These are phyloP conservation scores for Barnettozyma botsteinii DNA, from an alignment of 805 yeast genomes.

Conservation along the genomic window DNA sequence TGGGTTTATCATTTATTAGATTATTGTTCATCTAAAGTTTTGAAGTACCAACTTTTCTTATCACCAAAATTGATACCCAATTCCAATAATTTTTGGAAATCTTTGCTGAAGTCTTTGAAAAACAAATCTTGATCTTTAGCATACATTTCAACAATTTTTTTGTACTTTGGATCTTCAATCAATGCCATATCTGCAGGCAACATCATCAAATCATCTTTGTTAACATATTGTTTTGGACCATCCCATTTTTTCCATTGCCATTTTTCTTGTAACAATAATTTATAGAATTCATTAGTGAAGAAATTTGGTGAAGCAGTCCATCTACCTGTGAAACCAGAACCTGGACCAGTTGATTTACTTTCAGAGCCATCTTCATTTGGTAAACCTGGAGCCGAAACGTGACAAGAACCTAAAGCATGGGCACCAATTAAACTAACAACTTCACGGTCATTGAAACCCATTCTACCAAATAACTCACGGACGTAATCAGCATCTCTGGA, in stretches of 20 bases:
- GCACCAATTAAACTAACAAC: slow-evolving; percentile 72
- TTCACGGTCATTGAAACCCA: slow-evolving; percentile 67
- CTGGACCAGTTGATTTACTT: slow-evolving; percentile 25
- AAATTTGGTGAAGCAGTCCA: slow-evolving; percentile 81
- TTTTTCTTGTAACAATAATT: slow-evolving; percentile 46
- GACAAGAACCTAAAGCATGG: slow-evolving; percentile 74
- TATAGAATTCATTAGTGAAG: slow-evolving; percentile 71
- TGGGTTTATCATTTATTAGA: too few species aligned
- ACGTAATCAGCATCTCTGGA: slow-evolving; percentile 59
- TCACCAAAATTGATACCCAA: slow-evolving; percentile 61
- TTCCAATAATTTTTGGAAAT: slow-evolving; percentile 67
- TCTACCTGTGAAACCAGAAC: slow-evolving; percentile 81
- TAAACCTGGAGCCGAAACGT: slow-evolving; percentile 34
- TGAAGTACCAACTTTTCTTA: slow-evolving; percentile 41
- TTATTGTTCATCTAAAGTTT: slow-evolving; percentile 65
- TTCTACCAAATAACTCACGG: slow-evolving; percentile 52
- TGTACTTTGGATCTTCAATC: slow-evolving; percentile 53
- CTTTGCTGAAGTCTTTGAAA: slow-evolving; percentile 58
- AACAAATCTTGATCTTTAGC: slow-evolving; percentile 61
- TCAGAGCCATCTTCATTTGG: slow-evolving; percentile 17
- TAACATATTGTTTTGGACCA: slow-evolving; percentile 58
- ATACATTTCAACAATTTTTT: slow-evolving; percentile 56
- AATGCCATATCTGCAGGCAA: slow-evolving; percentile 74
- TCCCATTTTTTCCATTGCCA: slow-evolving; percentile 53
- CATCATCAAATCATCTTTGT: slow-evolving; percentile 73